phyloP scores from a whole-genome alignment of 1,284 basidiomycete species.

The Moesziomyces aphidis region DNA sequence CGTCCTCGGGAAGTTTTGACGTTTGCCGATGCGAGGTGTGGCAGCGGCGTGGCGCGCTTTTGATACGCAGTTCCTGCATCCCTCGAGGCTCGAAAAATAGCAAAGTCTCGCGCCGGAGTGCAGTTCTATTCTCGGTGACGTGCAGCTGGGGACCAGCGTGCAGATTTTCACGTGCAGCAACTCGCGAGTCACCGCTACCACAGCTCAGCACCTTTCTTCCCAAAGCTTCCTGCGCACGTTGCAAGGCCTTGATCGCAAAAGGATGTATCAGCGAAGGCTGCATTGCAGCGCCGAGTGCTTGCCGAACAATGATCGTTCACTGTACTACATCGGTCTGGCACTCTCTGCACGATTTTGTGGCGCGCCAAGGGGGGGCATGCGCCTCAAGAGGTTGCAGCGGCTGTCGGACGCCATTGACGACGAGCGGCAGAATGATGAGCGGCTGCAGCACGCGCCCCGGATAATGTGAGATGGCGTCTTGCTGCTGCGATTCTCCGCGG shows the following conservation, averaged over 20 bases:
- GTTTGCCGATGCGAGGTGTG: background rate
- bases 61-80: background rate
- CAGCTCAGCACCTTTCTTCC: background rate
- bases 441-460: background rate
- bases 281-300: no score
- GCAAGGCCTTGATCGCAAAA: no score
- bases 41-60: no score
- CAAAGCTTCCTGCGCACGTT: background rate
- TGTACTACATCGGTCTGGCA: no score
- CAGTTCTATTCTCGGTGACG: constrained; percentile 20
- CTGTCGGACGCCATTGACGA: constrained; percentile 1
- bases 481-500: background rate
- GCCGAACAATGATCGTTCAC: no score
- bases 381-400: background rate
- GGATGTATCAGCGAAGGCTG: no score
- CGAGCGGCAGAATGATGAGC: background rate
- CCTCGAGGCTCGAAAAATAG: background rate
- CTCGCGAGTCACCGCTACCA: background rate
- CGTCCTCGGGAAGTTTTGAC: no score
- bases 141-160: background rate
- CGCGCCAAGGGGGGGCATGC: background rate
- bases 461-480: constrained; percentile 20
- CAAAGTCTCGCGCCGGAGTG: background rate
- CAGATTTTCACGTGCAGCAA: constrained; percentile 22
- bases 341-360: no score